Conservation (phyloP, 257 asterid genomes). For the Salvia rosmarinus region DNA sequence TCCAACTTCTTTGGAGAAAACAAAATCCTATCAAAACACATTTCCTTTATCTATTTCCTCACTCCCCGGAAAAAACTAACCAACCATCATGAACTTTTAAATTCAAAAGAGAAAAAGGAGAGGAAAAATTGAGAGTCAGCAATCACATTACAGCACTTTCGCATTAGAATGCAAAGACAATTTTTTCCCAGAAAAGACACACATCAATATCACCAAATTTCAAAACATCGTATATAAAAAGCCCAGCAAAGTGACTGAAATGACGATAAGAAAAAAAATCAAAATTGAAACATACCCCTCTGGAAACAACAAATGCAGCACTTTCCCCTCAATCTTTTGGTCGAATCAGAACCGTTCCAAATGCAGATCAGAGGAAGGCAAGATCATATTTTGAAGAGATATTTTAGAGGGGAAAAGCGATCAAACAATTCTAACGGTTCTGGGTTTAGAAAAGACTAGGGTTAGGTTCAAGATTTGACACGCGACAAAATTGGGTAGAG, state of each 20-base stretch:
- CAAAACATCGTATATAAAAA: conserved; percentile 8
- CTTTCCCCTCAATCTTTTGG: conserved; percentile 37
- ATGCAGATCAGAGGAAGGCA: conserved; percentile 47
- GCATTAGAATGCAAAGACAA: not conserved
- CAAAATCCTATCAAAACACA: conserved; percentile 13
- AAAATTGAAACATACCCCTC: conserved; percentile 48
- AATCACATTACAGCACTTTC: conserved; percentile 11
- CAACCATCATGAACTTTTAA: conserved; percentile 17
- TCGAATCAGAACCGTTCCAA: conserved; percentile 44
- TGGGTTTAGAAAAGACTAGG: conserved; percentile 46
- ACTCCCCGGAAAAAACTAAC: conserved; percentile 16
- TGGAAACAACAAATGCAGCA: conserved; percentile 33
- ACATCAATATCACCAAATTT: conserved; percentile 12
- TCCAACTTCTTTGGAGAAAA: conserved; percentile 15
- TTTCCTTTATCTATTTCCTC: conserved; percentile 30
- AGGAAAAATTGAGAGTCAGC: not conserved
- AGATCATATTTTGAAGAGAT: conserved; percentile 4
- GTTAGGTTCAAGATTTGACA: conserved; percentile 46
- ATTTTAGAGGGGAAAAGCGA: conserved; percentile 3
- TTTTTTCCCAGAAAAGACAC: not conserved
- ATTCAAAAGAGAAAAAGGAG: not conserved
- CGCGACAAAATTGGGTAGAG: conserved; percentile 25
- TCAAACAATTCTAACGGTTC: conserved; percentile 30
- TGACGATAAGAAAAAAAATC: conserved; percentile 6
- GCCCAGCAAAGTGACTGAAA: conserved; percentile 7